Evolutionary conservation across 2,329 filamentous ascomycete species (phyloP).

Genomic region (Cadophora sp.): DNA sequence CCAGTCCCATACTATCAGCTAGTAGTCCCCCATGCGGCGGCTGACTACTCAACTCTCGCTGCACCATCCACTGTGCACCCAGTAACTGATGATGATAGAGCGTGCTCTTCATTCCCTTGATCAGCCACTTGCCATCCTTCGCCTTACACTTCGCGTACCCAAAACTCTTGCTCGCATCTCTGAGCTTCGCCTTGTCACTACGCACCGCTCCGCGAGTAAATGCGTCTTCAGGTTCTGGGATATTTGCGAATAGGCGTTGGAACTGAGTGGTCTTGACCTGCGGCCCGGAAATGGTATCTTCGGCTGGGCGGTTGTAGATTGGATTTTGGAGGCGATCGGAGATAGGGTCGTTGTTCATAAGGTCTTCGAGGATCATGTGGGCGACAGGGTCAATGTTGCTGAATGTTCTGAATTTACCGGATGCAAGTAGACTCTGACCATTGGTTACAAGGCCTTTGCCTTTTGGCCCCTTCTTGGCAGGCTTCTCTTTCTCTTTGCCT

Average conservation of each 20-base stretch:
- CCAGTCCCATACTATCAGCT: conserved; percentile 68
- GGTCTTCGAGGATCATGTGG: conserved; percentile 33
- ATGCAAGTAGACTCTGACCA: conserved; percentile 19
- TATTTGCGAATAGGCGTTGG: conserved; percentile 36
- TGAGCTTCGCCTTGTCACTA: conserved; percentile 47
- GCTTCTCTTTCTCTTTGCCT: conserved; percentile 15
- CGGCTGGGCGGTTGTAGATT: conserved; percentile 29
- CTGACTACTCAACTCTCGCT: conserved; percentile 50
- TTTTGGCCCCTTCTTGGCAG: conserved; percentile 17
- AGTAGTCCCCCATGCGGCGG: conserved; percentile 60
- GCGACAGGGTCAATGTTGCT: conserved; percentile 30
- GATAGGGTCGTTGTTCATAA: conserved; percentile 35
- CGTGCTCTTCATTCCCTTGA: conserved; percentile 54
- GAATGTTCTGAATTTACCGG: neutral
- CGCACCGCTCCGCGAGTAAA: conserved; percentile 20
- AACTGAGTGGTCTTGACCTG: conserved; percentile 37
- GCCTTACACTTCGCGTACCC: conserved; percentile 46
- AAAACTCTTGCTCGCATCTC: conserved; percentile 50
- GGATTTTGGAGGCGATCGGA: conserved; percentile 35
- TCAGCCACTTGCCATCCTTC: conserved; percentile 47
- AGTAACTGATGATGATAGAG: conserved; percentile 59
- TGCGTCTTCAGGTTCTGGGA: conserved; percentile 34
- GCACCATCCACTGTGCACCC: conserved; percentile 60
- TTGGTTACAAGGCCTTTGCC: conserved; percentile 15
- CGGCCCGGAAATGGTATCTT: conserved; percentile 30